These are phyloP conservation scores for Nannochloropsis salina DNA, from an alignment of 108 stramenopile genomes.

Conservation along the genomic window DNA sequence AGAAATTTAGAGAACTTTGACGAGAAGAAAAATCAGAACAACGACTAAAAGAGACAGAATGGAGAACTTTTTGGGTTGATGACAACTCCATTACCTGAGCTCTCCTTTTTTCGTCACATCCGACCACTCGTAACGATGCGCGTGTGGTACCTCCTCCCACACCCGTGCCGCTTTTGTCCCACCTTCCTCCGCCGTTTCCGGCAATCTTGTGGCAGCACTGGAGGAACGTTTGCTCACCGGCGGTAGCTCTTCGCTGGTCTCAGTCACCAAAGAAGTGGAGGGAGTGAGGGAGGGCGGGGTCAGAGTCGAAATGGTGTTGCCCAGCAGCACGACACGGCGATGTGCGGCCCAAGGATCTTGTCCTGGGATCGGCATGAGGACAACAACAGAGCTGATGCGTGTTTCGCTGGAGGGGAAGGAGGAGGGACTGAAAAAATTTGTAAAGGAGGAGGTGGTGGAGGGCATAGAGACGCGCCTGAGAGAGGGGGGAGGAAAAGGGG, in stretches of 20 bases:
- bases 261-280: not conserved
- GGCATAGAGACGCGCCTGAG: not conserved
- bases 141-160: not conserved
- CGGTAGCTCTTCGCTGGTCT: too few relatives aligned
- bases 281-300: not conserved
- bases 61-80: not conserved
- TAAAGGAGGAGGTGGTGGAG: not conserved
- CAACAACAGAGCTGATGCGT: not conserved
- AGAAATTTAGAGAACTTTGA: not conserved
- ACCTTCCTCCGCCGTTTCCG: not conserved
- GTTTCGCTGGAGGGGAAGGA: not conserved
- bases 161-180: not conserved
- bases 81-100: not conserved
- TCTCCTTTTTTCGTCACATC: not conserved
- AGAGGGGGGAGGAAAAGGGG: not conserved
- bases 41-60: not conserved
- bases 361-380: not conserved
- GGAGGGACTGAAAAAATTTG: not conserved
- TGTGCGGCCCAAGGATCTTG: not conserved
- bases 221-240: too few relatives aligned
- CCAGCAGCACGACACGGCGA: not conserved
- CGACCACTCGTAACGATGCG: not conserved
- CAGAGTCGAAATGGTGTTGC: not conserved
- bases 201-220: too few relatives aligned
- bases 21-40: not conserved